A percentile compares a stretch with the other conserved stretches of the same genome.
phyloP scores from a whole-genome alignment of 768 basidiomycete species.

The Cystobasidium ongulense region DNA sequence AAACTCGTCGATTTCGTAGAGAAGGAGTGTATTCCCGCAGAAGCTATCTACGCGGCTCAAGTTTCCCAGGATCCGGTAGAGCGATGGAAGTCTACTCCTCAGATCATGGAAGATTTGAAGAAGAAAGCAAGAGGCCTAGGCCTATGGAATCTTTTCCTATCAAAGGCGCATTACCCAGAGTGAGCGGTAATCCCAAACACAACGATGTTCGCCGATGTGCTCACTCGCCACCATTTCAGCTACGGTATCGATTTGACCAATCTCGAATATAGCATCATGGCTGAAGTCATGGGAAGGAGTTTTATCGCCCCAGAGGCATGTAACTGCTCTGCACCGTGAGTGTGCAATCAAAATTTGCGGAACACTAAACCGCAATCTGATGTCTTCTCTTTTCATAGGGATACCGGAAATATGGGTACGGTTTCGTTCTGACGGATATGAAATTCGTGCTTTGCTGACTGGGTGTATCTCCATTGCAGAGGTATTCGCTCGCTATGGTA shows the following conservation, averaged over 20 bases:
- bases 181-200: neutral
- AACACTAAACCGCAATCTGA: neutral
- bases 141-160: slow-evolving; percentile 94
- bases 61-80: slow-evolving; percentile 63
- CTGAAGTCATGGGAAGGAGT: slow-evolving; percentile 77
- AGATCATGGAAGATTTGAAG: slow-evolving; percentile 75
- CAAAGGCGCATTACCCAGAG: slow-evolving; percentile 83
- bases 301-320: slow-evolving; percentile 74
- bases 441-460: neutral
- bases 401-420: slow-evolving; percentile 96
- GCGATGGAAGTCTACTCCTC: slow-evolving; percentile 78
- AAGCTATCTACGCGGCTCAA: slow-evolving; percentile 63
- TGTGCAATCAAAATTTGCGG: neutral
- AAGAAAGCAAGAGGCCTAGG: slow-evolving; percentile 75
- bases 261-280: slow-evolving; percentile 97
- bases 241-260: slow-evolving; percentile 67
- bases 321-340: slow-evolving; percentile 78
- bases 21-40: slow-evolving; percentile 79
- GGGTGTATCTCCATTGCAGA: slow-evolving; percentile 52
- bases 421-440: slow-evolving; percentile 21
- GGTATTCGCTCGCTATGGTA: slow-evolving; percentile 93
- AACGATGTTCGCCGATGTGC: neutral
- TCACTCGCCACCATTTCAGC: neutral
- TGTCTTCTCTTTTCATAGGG: slow-evolving; percentile 43
- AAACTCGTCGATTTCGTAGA: slow-evolving; percentile 78